A percentile compares a stretch with the other conserved stretches of the same genome.
These are phyloP conservation scores for Eruca vesicaria DNA, from an alignment of 441 rosid species.

Conservation along the genomic window DNA sequence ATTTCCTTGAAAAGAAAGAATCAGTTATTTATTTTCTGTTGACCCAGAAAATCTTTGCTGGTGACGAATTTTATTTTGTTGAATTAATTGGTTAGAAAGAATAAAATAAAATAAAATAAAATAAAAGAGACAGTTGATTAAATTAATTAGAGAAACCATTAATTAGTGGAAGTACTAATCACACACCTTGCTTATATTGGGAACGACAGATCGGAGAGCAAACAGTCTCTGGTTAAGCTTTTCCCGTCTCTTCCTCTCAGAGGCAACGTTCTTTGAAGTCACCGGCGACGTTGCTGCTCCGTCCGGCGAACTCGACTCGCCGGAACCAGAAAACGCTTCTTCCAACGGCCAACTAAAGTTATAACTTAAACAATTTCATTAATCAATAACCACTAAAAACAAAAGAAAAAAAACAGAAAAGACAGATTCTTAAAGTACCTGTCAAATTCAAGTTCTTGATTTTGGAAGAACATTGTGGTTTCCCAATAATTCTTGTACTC, in stretches of 20 bases:
- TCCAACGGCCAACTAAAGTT: conserved; percentile 67
- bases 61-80: conserved; percentile 1
- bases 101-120: not conserved
- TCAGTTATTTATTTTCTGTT: not conserved
- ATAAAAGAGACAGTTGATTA: conserved; percentile 11
- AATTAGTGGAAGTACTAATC: conserved; percentile 8
- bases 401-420: not conserved
- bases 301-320: conserved; percentile 82
- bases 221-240: conserved; percentile 80
- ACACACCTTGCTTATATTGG: conserved; percentile 41
- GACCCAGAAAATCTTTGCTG: conserved; percentile 13
- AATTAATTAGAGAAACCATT: not conserved
- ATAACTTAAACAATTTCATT: not conserved
- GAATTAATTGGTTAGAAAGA: not conserved
- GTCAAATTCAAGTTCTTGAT: conserved; percentile 61
- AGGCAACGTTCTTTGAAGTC: conserved; percentile 62
- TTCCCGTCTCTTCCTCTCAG: conserved; percentile 77
- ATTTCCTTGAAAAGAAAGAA: not conserved
- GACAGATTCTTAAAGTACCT: conserved; percentile 40
- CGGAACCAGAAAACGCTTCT: conserved; percentile 67
- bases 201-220: conserved; percentile 89
- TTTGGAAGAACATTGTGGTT: conserved; percentile 62
- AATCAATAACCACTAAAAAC: not conserved
- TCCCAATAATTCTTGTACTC: conserved; percentile 75
- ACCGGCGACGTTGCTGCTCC: conserved; percentile 62